Conservation (phyloP, 768 basidiomycete genomes). For the Agrocybe praecox region DNA sequence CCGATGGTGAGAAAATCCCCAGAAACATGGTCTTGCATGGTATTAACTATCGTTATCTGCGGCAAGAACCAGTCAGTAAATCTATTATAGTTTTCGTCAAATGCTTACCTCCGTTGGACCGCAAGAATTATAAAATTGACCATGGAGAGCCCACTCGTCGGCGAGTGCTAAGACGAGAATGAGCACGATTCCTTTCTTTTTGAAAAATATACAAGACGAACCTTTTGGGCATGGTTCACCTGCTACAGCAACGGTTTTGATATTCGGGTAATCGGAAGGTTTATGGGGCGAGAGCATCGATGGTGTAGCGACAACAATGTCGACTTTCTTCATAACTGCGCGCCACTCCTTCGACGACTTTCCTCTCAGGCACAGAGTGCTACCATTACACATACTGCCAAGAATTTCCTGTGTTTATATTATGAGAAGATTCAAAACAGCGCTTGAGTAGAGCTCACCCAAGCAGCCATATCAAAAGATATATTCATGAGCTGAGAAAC, state of each 20-base stretch:
- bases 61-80: not conserved
- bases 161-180: constrained; percentile 29
- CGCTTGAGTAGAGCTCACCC: constrained; percentile 34
- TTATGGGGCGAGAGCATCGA: constrained; percentile 55
- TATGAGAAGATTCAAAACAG: constrained; percentile 23
- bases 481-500: constrained; percentile 66
- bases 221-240: constrained; percentile 61
- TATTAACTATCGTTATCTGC: constrained; percentile 61
- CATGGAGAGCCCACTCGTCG: constrained; percentile 45
- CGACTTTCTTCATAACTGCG: constrained; percentile 50
- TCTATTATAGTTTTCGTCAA: not conserved
- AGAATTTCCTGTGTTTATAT: constrained; percentile 53
- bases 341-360: constrained; percentile 56
- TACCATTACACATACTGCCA: constrained; percentile 53
- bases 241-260: constrained; percentile 54
- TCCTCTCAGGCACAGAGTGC: constrained; percentile 55
- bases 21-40: constrained; percentile 47
- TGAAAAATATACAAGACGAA: constrained; percentile 27
- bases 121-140: constrained; percentile 53
- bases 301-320: constrained; percentile 58
- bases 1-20: constrained; percentile 50
- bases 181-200: too few species aligned
- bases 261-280: constrained; percentile 54
- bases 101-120: constrained; percentile 56
- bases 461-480: constrained; percentile 69